These are phyloP conservation scores for Potentilla sterilis DNA, from an alignment of 306 rosid genomes.

Conservation along the genomic window DNA sequence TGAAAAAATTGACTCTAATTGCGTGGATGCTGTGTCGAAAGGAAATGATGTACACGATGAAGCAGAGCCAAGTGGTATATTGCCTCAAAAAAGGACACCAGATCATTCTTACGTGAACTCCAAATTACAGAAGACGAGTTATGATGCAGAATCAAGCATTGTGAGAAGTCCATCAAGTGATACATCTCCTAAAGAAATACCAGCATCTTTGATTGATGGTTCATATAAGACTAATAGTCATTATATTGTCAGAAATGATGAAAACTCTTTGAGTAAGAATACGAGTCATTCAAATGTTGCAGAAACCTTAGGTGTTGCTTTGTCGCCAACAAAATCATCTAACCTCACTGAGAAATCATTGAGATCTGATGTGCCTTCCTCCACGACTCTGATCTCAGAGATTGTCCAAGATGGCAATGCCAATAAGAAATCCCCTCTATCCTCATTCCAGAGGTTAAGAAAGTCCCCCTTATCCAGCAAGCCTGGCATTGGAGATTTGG, in stretches of 20 bases:
- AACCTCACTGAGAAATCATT: slow-evolving; percentile 26
- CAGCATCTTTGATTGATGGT: slow-evolving; percentile 30
- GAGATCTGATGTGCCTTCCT: slow-evolving; percentile 32
- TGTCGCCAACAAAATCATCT: slow-evolving; percentile 22
- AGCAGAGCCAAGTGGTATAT: slow-evolving; percentile 34
- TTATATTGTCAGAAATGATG: slow-evolving; percentile 30
- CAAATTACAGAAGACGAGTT: slow-evolving; percentile 36
- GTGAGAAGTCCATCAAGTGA: slow-evolving; percentile 34
- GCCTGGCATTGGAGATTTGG: slow-evolving; percentile 34
- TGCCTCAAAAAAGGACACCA: slow-evolving; percentile 45
- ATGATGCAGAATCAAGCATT: slow-evolving; percentile 26
- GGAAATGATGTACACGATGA: slow-evolving; percentile 29
- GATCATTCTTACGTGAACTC: slow-evolving; percentile 41
- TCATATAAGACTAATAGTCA: slow-evolving; percentile 27
- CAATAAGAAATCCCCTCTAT: slow-evolving; percentile 31
- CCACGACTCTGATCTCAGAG: slow-evolving; percentile 24
- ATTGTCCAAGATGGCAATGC: slow-evolving; percentile 27
- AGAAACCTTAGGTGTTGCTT: slow-evolving; percentile 2
- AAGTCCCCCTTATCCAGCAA: slow-evolving; percentile 26
- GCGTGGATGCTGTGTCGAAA: slow-evolving; percentile 34
- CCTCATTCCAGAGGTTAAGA: slow-evolving; percentile 27
- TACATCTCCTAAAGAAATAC: slow-evolving; percentile 28
- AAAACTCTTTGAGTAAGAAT: background rate
- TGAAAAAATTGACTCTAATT: slow-evolving; percentile 32
- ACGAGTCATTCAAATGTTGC: background rate